These are phyloP conservation scores for Ogataea pignaliae DNA, from an alignment of 805 yeast species.

Conservation along the genomic window DNA sequence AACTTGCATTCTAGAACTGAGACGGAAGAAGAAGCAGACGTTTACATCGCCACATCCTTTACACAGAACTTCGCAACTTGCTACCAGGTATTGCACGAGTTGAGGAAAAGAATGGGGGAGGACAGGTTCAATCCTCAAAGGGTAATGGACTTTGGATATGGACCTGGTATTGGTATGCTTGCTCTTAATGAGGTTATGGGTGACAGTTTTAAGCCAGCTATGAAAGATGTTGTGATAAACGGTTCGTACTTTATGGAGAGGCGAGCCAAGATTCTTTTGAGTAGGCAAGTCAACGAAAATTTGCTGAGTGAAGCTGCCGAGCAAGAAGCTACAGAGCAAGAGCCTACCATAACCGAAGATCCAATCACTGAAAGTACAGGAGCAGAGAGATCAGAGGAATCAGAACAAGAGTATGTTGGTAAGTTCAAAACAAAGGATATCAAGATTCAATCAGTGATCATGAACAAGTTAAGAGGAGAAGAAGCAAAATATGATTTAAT, in stretches of 20 bases:
- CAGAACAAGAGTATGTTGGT: constrained; percentile 37
- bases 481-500: constrained; percentile 69
- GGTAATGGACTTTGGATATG: constrained; percentile 77
- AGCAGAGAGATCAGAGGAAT: constrained; percentile 6
- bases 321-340: constrained; percentile 45
- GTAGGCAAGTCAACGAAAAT: constrained; percentile 59
- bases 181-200: constrained; percentile 85
- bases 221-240: constrained; percentile 67
- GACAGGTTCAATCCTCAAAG: constrained; percentile 55
- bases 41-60: constrained; percentile 76
- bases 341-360: constrained; percentile 8
- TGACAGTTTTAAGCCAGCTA: constrained; percentile 50
- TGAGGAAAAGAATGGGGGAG: constrained; percentile 50
- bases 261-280: constrained; percentile 71
- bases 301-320: constrained; percentile 19
- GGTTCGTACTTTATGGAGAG: constrained; percentile 72
- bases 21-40: constrained; percentile 58
- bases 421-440: constrained; percentile 55
- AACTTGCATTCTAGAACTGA: constrained; percentile 43
- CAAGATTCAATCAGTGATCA: constrained; percentile 49
- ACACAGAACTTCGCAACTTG: constrained; percentile 75
- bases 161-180: constrained; percentile 89
- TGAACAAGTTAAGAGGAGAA: constrained; percentile 46
- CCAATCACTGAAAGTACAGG: constrained; percentile 6
- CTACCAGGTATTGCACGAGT: constrained; percentile 61